phyloP scores from a whole-genome alignment of 148 eudicot species.

The Arbutus unedo region DNA sequence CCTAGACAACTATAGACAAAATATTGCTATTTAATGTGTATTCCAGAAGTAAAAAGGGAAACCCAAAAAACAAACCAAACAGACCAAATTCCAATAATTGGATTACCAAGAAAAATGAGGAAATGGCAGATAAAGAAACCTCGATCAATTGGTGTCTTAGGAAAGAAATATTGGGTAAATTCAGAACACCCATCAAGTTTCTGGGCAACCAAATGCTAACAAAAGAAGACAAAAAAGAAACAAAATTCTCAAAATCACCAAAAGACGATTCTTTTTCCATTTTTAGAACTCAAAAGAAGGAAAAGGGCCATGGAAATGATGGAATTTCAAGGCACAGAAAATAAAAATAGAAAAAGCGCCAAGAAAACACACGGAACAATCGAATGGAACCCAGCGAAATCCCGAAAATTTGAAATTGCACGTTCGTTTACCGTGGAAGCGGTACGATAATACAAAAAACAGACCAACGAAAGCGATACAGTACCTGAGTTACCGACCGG shows the following conservation, averaged over 20 bases:
- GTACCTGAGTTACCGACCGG: conserved; percentile 11
- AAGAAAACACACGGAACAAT: neutral
- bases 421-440: neutral
- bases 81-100: neutral
- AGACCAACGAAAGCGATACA: neutral
- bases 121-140: neutral
- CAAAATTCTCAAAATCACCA: neutral
- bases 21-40: neutral
- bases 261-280: neutral
- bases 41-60: neutral
- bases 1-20: neutral
- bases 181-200: neutral
- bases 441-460: neutral
- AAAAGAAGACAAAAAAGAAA: neutral
- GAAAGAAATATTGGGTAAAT: neutral
- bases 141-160: neutral
- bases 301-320: no score
- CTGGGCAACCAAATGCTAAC: neutral
- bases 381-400: conserved; percentile 3
- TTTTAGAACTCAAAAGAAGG: neutral
- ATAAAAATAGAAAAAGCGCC: neutral
- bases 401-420: neutral
- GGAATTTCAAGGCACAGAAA: neutral
- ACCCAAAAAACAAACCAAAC: neutral
- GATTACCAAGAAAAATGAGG: conserved; percentile 2